Conservation (phyloP, 1,139 yeast genomes). For the Taphrina wiesneri region DNA sequence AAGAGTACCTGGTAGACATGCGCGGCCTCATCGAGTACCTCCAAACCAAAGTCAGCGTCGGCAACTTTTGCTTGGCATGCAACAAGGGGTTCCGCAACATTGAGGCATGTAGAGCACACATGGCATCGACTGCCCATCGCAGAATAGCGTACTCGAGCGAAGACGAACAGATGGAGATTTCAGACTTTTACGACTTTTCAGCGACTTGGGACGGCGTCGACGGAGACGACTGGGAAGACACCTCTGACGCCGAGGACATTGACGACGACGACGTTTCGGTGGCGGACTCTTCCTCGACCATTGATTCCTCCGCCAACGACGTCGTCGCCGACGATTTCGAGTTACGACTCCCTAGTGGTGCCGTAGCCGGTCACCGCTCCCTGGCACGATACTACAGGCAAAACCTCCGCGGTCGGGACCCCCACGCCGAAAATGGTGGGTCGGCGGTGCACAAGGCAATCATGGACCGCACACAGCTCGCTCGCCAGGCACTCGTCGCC, state of each 20-base stretch:
- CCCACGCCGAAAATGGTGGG: slow-evolving; percentile 72
- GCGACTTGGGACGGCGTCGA: slow-evolving; percentile 54
- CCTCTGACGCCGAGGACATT: slow-evolving; percentile 51
- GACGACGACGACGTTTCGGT: slow-evolving; percentile 50
- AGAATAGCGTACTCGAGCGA: slow-evolving; percentile 83
- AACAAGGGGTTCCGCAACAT: slow-evolving; percentile 76
- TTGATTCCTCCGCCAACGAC: slow-evolving; percentile 45
- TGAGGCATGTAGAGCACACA: slow-evolving; percentile 89
- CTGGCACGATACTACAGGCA: slow-evolving; percentile 83
- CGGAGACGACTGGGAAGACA: slow-evolving; percentile 53
- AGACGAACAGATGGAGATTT: slow-evolving; percentile 74
- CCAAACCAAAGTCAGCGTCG: slow-evolving; percentile 80
- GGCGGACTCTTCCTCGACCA: slow-evolving; percentile 48
- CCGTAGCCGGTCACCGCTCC: slow-evolving; percentile 87
- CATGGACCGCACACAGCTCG: slow-evolving; percentile 86
- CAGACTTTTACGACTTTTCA: slow-evolving; percentile 83
- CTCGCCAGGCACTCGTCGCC: slow-evolving; percentile 51
- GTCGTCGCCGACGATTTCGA: slow-evolving; percentile 62
- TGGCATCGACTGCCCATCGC: slow-evolving; percentile 82
- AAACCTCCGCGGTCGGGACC: slow-evolving; percentile 64
- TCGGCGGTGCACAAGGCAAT: slow-evolving; percentile 65
- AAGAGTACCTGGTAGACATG: slow-evolving; percentile 63
- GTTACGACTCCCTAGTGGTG: slow-evolving; percentile 73
- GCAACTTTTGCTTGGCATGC: slow-evolving; percentile 82
- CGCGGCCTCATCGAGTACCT: slow-evolving; percentile 72